These are phyloP conservation scores for Dicorynia guianensis DNA, from an alignment of 306 rosid species.

Conservation along the genomic window DNA sequence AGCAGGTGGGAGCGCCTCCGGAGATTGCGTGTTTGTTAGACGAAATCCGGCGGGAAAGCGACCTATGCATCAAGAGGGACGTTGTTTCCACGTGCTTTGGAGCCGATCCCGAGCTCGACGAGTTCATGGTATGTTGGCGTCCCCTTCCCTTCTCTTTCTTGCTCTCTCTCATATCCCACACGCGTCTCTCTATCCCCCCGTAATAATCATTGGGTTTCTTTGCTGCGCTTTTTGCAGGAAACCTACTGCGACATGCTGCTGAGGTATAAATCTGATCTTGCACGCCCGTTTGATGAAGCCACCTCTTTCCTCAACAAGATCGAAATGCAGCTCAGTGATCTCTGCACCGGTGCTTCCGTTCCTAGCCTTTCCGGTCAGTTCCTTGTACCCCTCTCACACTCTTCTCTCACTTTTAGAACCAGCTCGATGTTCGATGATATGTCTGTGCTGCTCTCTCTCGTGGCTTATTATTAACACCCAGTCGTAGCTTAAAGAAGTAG, in stretches of 20 bases:
- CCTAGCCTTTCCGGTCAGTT: conserved; percentile 76
- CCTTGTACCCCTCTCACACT: conserved; percentile 3
- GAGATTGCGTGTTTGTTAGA: conserved; percentile 80
- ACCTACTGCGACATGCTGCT: conserved; percentile 83
- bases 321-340: conserved; percentile 76
- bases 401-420: background rate
- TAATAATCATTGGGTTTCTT: background rate
- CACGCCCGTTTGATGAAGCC: conserved; percentile 93
- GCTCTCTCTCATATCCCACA: background rate
- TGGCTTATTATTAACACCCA: background rate
- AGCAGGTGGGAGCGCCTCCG: conserved; percentile 95
- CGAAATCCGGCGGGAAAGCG: conserved; percentile 79
- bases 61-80: conserved; percentile 54
- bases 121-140: conserved; percentile 82
- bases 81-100: conserved; percentile 86
- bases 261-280: conserved; percentile 86
- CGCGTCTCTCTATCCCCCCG: conserved; percentile 10
- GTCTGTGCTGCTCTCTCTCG: conserved; percentile 16
- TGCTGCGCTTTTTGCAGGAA: conserved; percentile 55
- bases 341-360: conserved; percentile 67
- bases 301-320: conserved; percentile 86
- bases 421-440: conserved; percentile 37
- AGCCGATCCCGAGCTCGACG: conserved; percentile 99
- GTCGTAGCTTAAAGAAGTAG: conserved; percentile 7
- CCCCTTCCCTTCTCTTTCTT: conserved; percentile 35